phyloP scores from a whole-genome alignment of 305 asterid genomes.

The Solanum hybrid region DNA sequence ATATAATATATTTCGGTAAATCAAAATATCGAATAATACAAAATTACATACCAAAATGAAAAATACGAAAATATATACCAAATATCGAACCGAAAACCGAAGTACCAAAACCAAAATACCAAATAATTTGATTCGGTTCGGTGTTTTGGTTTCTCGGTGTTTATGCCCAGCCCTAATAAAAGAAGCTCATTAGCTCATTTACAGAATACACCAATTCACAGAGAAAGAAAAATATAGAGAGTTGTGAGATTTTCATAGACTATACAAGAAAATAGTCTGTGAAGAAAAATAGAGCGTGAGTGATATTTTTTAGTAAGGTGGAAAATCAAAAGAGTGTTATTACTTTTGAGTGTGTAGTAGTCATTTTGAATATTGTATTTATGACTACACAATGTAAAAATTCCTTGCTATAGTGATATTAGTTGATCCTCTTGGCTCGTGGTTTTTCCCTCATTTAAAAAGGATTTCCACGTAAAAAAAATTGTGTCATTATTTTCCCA shows the following conservation, averaged over 20 bases:
- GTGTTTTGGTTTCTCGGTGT: background rate
- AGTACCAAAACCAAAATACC: background rate
- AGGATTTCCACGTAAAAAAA: too few species aligned
- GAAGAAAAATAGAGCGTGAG: background rate
- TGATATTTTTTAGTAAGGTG: background rate
- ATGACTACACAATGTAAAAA: background rate
- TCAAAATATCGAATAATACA: too few species aligned
- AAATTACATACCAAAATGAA: too few species aligned
- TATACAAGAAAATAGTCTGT: too few species aligned
- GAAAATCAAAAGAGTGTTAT: too few species aligned
- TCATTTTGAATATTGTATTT: background rate
- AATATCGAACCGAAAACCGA: rapidly evolving
- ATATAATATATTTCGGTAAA: too few species aligned
- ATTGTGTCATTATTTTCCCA: too few species aligned
- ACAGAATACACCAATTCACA: background rate
- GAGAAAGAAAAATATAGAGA: background rate
- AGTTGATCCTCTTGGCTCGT: too few species aligned
- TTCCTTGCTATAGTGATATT: too few species aligned
- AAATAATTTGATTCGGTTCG: too few species aligned
- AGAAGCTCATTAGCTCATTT: background rate
- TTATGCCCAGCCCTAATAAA: background rate
- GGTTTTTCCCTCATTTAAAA: background rate
- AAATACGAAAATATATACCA: too few species aligned
- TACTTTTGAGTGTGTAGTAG: background rate
- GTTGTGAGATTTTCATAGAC: background rate